Conservation (phyloP, 192 early-diverging fungal species). For the Umbelopsis isabellina region DNA sequence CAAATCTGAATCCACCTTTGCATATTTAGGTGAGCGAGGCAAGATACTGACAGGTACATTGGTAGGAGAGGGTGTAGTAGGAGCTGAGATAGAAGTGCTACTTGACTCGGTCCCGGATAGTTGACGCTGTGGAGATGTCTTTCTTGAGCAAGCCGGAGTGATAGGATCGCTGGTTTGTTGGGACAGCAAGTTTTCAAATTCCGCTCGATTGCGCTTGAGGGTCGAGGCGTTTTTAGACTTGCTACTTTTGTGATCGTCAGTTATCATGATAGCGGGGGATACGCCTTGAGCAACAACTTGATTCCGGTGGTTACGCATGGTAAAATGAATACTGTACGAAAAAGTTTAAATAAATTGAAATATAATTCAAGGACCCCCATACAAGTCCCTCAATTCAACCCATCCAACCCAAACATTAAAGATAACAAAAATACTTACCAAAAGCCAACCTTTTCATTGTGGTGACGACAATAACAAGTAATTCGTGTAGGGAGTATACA, state of each 20-base stretch:
- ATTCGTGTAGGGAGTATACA: constrained; percentile 88
- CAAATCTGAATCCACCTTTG: constrained; percentile 5
- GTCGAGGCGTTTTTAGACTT: constrained; percentile 41
- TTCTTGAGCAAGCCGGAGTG: neutral
- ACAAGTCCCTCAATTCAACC: neutral
- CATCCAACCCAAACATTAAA: neutral
- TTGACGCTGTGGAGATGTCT: constrained; percentile 4
- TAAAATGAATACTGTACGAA: constrained; percentile 69
- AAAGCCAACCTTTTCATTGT: constrained; percentile 92
- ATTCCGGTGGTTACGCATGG: constrained; percentile 68
- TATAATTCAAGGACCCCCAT: neutral
- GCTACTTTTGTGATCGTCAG: constrained; percentile 95
- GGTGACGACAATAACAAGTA: constrained; percentile 97
- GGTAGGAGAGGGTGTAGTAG: neutral
- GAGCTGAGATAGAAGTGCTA: constrained; percentile 10
- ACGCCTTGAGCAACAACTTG: constrained; percentile 74
- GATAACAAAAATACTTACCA: constrained; percentile 47
- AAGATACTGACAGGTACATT: neutral
- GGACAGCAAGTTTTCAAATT: neutral
- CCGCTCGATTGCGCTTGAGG: constrained; percentile 12
- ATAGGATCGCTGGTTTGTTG: neutral
- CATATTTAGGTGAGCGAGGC: constrained; percentile 6
- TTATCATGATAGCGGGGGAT: constrained; percentile 94
- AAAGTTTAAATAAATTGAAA: neutral
- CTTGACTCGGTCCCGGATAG: neutral